phyloP scores from a whole-genome alignment of 2,329 filamentous ascomycete species.

The Colletotrichum chrysophilum region DNA sequence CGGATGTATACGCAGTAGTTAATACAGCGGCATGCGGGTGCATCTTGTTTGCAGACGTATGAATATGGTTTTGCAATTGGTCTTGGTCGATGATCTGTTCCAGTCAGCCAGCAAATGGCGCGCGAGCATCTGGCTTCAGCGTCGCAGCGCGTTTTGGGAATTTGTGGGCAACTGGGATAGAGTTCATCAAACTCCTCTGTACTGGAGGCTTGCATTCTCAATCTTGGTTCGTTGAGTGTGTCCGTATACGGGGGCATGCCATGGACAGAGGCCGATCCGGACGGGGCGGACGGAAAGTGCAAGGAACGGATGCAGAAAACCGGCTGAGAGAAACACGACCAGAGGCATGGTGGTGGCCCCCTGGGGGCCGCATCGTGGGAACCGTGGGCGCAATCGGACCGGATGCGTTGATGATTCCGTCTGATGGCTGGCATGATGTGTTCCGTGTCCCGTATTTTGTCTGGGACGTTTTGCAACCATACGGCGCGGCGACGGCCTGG shows the following conservation, averaged over 20 bases:
- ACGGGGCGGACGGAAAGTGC: background rate
- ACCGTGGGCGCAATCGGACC: background rate
- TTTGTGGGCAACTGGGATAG: constrained; percentile 7
- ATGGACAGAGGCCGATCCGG: background rate
- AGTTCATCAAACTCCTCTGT: background rate
- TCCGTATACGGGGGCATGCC: background rate
- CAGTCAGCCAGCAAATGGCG: background rate
- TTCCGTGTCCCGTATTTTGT: background rate
- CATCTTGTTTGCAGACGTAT: background rate
- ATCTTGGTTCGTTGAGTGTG: background rate
- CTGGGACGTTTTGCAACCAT: background rate
- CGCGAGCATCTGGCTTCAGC: background rate
- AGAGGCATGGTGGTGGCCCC: background rate
- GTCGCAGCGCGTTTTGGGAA: background rate
- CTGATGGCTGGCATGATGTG: background rate
- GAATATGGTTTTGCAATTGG: background rate
- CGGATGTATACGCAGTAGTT: background rate
- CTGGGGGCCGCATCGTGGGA: background rate
- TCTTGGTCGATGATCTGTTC: background rate
- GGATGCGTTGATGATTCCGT: background rate
- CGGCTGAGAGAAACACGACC: background rate
- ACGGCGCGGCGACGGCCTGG: background rate
- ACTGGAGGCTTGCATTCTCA: background rate
- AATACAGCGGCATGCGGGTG: background rate
- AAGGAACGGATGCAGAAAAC: background rate